A percentile compares a stretch with the other conserved stretches of the same genome.
phyloP scores from a whole-genome alignment of 2,329 filamentous ascomycete species.

The Fusarium guadeloupense region DNA sequence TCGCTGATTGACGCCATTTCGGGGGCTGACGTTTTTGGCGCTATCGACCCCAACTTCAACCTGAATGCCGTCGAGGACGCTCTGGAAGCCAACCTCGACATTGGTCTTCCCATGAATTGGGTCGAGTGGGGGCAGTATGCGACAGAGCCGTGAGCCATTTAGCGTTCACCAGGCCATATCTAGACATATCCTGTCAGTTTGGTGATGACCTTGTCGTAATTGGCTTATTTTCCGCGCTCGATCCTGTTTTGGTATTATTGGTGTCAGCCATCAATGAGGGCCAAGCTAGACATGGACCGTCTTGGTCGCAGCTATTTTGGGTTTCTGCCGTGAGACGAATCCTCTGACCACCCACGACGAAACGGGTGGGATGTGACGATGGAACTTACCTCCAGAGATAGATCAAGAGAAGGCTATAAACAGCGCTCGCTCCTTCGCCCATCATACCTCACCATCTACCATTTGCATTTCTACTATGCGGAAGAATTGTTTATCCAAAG shows the following conservation, averaged over 20 bases:
- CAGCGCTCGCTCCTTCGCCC: not conserved
- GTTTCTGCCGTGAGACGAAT: not conserved
- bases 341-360: not conserved
- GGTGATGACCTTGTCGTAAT: not conserved
- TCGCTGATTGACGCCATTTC: conserved; percentile 55
- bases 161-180: not conserved
- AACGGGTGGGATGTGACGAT: not conserved
- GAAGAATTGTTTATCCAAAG: not conserved
- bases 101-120: conserved; percentile 63
- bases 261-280: not conserved
- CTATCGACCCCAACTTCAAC: conserved; percentile 65
- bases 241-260: not conserved
- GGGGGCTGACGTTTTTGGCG: conserved; percentile 63
- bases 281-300: not conserved
- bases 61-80: conserved; percentile 63
- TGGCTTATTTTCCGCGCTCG: not conserved
- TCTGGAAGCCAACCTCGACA: conserved; percentile 63
- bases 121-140: conserved; percentile 54
- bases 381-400: not conserved
- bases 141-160: conserved; percentile 30
- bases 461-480: conserved; percentile 5
- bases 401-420: not conserved
- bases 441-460: too few species aligned
- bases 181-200: conserved; percentile 3
- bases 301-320: not conserved